Evolutionary conservation across 2,329 filamentous ascomycete species (phyloP).

Genomic region (Neurospora crassa): DNA sequence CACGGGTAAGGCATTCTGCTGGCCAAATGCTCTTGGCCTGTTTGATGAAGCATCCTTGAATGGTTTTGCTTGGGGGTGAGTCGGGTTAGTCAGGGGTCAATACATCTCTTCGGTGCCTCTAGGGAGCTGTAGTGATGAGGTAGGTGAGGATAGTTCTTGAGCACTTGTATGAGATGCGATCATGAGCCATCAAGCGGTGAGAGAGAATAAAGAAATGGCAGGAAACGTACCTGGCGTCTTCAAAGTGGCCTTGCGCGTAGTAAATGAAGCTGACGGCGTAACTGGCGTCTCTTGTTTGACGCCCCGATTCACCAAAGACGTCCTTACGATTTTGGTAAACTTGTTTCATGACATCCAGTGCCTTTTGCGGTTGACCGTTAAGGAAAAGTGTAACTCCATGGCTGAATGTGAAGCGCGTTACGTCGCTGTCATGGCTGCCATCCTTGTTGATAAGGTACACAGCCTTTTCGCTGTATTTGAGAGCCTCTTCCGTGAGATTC

Average conservation of each 20-base stretch:
- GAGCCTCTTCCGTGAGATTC: background rate
- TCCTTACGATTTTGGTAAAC: background rate
- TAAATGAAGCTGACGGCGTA: background rate
- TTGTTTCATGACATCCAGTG: background rate
- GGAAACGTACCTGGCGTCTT: background rate
- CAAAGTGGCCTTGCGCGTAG: background rate
- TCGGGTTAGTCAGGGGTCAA: background rate
- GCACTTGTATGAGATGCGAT: no score
- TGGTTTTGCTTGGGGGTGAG: background rate
- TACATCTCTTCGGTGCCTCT: no score
- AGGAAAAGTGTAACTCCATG: background rate
- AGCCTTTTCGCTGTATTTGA: background rate
- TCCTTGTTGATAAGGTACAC: background rate
- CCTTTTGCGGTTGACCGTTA: background rate
- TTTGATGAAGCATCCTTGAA: background rate
- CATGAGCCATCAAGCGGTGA: no score
- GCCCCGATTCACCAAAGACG: background rate
- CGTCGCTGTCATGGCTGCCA: background rate
- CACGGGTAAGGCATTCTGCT: background rate
- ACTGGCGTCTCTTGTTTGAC: background rate
- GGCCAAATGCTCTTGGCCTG: background rate
- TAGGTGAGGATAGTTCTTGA: no score
- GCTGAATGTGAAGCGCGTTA: background rate
- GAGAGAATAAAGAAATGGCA: background rate
- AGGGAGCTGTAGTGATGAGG: no score